Evolutionary conservation across 441 rosid species (phyloP).

Genomic region (Pelargonium myrrhifolium): DNA sequence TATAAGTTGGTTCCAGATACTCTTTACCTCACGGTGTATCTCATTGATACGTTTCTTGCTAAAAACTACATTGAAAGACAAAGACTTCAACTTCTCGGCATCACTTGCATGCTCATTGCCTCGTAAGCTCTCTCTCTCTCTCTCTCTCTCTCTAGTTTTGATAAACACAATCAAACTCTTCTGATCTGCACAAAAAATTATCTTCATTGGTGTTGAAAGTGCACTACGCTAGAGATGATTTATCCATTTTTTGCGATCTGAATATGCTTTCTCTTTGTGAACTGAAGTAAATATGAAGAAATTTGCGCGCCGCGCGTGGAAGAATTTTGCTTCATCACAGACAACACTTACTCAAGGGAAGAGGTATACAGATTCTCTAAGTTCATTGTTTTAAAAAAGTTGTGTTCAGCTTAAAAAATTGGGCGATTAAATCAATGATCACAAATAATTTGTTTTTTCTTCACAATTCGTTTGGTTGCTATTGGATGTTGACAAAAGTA

Average conservation of each 20-base stretch:
- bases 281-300: conserved; percentile 61
- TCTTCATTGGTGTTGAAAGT: no score
- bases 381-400: no score
- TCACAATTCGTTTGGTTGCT: no score
- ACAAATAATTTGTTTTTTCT: not conserved
- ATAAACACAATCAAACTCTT: no score
- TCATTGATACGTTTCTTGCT: conserved; percentile 59
- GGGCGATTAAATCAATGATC: no score
- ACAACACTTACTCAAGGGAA: conserved; percentile 57
- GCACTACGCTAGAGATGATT: no score
- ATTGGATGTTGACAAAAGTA: not conserved
- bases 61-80: conserved; percentile 49
- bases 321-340: conserved; percentile 69
- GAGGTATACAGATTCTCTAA: conserved; percentile 32
- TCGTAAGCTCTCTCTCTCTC: conserved; percentile 40
- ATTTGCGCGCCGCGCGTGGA: conserved; percentile 60
- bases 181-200: no score
- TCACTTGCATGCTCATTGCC: conserved; percentile 67
- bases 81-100: conserved; percentile 59
- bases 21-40: conserved; percentile 57
- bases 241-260: not conserved
- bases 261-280: conserved; percentile 11
- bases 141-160: no score
- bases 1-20: conserved; percentile 58
- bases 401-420: no score